Percentiles rank a stretch among this genome's conserved stretches.
Evolutionary conservation across 306 rosid genomes (phyloP).

Genomic region (Cyamopsis tetragonoloba): DNA sequence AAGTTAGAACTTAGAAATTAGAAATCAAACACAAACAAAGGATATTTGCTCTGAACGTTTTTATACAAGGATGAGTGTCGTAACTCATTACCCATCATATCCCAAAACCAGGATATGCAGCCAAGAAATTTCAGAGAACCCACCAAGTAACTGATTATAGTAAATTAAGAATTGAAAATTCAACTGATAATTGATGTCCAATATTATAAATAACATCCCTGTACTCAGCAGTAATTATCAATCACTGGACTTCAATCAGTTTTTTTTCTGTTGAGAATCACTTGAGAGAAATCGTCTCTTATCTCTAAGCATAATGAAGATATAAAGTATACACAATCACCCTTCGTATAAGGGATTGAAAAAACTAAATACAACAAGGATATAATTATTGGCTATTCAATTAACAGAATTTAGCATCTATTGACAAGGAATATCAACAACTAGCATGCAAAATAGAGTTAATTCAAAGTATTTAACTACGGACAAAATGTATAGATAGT

Average conservation of each 20-base stretch:
- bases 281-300: background rate
- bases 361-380: background rate
- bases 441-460: background rate
- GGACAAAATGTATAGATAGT: no score
- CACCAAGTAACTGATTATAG: background rate
- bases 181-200: background rate
- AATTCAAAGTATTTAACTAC: background rate
- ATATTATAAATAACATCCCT: background rate
- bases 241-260: background rate
- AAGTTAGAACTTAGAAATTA: no score
- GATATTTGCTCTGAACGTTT: background rate
- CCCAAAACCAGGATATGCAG: background rate
- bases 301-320: background rate
- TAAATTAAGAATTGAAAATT: background rate
- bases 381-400: background rate
- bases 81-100: background rate
- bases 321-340: background rate
- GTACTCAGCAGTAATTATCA: background rate
- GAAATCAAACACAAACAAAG: slow-evolving; percentile 10
- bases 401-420: background rate
- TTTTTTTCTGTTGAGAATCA: background rate
- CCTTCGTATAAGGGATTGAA: background rate
- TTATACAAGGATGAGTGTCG: background rate
- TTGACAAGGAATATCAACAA: background rate
- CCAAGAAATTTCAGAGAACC: background rate